phyloP scores from a whole-genome alignment of 495 filamentous ascomycete species.

The Podospora tetraspora region DNA sequence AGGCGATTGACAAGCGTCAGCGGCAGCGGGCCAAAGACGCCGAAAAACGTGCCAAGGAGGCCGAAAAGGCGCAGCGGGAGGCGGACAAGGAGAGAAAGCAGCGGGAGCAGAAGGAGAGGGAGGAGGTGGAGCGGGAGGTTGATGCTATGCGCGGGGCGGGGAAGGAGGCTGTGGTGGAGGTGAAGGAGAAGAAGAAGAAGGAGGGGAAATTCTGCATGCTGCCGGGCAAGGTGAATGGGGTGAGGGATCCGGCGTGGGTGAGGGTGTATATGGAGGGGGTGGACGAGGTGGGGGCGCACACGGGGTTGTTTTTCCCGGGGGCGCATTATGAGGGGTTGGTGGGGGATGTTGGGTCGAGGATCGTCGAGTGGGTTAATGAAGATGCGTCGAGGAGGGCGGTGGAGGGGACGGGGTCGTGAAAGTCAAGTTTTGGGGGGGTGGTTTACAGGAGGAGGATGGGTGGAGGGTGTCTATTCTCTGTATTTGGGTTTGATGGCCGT shows the following conservation, averaged over 20 bases:
- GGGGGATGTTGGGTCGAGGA: constrained; percentile 62
- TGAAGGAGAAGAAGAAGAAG: constrained; percentile 41
- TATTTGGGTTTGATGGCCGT: neutral
- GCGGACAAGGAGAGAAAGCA: neutral
- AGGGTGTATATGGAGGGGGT: constrained; percentile 73
- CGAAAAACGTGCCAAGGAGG: constrained; percentile 20
- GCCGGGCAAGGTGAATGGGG: constrained; percentile 46
- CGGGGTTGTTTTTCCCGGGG: constrained; percentile 68
- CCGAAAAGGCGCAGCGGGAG: constrained; percentile 40
- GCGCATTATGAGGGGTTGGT: constrained; percentile 71
- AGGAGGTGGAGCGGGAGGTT: constrained; percentile 18
- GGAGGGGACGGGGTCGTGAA: constrained; percentile 7
- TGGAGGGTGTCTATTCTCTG: neutral
- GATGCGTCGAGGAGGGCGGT: constrained; percentile 38
- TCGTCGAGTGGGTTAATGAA: constrained; percentile 69
- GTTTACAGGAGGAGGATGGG: neutral
- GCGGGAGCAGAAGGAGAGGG: constrained; percentile 7
- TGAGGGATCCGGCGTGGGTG: constrained; percentile 64
- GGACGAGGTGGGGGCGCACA: constrained; percentile 82
- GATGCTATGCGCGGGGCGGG: constrained; percentile 8
- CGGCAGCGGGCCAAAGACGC: constrained; percentile 27
- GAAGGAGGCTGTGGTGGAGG: constrained; percentile 41
- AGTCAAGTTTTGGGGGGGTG: neutral
- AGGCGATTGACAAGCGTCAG: constrained; percentile 42
- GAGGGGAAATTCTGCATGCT: constrained; percentile 75